Conservation (phyloP, 176 grass and related monocot genomes). For the Aegilops umbellulata region DNA sequence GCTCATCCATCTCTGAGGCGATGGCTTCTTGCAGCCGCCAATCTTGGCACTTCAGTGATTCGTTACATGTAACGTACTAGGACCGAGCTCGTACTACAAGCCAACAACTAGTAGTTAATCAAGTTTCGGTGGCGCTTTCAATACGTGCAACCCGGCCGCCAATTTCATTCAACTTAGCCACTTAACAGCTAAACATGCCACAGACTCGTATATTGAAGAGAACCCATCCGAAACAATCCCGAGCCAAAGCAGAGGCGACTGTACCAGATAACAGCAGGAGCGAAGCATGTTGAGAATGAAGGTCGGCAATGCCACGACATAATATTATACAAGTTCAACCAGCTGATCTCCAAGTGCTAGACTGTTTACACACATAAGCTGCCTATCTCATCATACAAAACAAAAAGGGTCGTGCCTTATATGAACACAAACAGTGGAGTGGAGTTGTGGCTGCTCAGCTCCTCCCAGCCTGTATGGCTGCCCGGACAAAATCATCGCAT, state of each 20-base stretch:
- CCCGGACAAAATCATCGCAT: constrained; percentile 80
- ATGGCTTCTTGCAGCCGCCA: not conserved
- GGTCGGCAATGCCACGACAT: not conserved
- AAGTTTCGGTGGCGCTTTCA: not conserved
- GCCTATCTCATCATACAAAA: constrained; percentile 26
- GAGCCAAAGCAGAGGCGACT: not conserved
- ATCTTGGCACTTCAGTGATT: not conserved
- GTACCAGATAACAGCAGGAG: not conserved
- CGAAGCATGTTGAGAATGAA: not conserved
- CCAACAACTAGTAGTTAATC: not conserved
- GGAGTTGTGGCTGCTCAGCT: not conserved
- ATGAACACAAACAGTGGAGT: not conserved
- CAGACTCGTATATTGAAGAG: too few species aligned
- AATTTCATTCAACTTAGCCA: not conserved
- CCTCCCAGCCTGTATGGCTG: constrained; percentile 45
- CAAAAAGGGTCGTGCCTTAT: constrained; percentile 6
- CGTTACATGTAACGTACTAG: not conserved
- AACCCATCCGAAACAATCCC: not conserved
- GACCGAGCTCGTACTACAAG: not conserved
- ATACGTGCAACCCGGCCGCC: not conserved
- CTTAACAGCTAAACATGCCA: too few species aligned
- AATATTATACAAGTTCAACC: not conserved
- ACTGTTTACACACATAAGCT: constrained; percentile 29
- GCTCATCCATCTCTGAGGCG: constrained; percentile 33
- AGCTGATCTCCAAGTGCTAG: constrained; percentile 5